These are phyloP conservation scores for Dianthus caryophyllus DNA, from an alignment of 148 eudicot species.

Conservation along the genomic window DNA sequence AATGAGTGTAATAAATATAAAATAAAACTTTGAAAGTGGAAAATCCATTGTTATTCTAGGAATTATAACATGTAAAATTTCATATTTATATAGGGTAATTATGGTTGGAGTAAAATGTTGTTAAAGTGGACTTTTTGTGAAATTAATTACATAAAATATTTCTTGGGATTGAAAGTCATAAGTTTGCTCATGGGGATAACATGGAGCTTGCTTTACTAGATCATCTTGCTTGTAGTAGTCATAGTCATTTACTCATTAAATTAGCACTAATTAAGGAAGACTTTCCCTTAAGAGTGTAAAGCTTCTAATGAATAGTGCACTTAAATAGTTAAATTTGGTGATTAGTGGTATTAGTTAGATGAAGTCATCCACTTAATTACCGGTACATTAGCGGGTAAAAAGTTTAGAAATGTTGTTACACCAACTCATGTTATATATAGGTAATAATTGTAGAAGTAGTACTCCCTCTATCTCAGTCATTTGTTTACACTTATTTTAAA, in stretches of 20 bases:
- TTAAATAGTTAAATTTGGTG: no score
- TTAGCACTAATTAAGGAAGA: constrained; percentile 6
- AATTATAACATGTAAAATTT: background rate
- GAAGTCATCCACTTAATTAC: background rate
- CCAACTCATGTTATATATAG: no score
- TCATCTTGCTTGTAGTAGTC: background rate
- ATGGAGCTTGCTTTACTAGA: constrained; percentile 5
- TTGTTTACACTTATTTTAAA: no score
- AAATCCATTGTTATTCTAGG: background rate
- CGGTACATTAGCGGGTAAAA: no score
- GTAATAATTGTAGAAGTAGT: no score
- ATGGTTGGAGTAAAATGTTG: background rate
- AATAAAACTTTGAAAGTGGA: background rate
- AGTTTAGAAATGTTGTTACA: no score
- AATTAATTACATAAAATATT: background rate
- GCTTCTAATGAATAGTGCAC: no score
- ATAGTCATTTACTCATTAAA: background rate
- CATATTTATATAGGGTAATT: background rate
- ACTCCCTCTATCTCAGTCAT: no score
- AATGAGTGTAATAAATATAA: background rate
- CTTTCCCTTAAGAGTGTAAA: background rate
- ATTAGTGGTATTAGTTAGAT: background rate
- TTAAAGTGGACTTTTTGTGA: constrained; percentile 15
- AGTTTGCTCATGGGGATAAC: constrained; percentile 5
- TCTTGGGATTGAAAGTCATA: background rate